phyloP scores from a whole-genome alignment of 1,284 basidiomycete species.

The Lignosus rhinocerotis region DNA sequence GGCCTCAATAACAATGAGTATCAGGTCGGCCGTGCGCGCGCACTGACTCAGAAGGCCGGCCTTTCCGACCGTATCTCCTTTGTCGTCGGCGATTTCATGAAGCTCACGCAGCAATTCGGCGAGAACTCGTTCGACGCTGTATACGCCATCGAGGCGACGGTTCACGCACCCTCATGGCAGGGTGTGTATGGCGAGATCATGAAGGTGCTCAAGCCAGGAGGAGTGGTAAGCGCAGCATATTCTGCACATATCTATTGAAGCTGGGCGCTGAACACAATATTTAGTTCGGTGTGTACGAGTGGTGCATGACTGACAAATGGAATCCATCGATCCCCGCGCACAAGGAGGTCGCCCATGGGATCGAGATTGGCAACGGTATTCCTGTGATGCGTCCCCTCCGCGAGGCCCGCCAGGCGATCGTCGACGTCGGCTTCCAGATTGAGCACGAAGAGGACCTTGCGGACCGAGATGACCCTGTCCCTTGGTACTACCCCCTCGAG shows the following conservation, averaged over 20 bases:
- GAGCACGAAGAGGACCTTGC: constrained; percentile 95
- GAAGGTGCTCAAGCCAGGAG: constrained; percentile 96
- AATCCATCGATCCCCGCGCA: constrained; percentile 86
- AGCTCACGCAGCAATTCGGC: constrained; percentile 89
- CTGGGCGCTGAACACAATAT: neutral
- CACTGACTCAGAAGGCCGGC: constrained; percentile 82
- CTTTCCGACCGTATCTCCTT: constrained; percentile 80
- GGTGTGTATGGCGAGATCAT: constrained; percentile 94
- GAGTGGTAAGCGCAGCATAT: constrained; percentile 63
- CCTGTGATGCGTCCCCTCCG: constrained; percentile 91
- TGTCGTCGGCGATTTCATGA: constrained; percentile 96
- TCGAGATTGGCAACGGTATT: constrained; percentile 95
- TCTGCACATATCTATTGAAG: neutral
- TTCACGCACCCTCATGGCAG: constrained; percentile 94
- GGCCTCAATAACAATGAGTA: constrained; percentile 98
- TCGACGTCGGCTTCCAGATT: constrained; percentile 87
- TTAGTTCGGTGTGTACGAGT: constrained; percentile 97
- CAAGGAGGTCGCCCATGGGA: constrained; percentile 89
- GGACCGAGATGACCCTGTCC: constrained; percentile 76
- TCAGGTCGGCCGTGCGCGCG: constrained; percentile 85
- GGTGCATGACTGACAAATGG: constrained; percentile 98
- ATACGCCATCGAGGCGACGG: constrained; percentile 98
- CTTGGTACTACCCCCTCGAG: constrained; percentile 97
- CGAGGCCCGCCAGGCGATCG: constrained; percentile 77
- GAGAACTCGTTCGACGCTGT: constrained; percentile 95